These are phyloP conservation scores for Hanseniaspora jakobsenii DNA, from an alignment of 805 yeast genomes.

Conservation along the genomic window DNA sequence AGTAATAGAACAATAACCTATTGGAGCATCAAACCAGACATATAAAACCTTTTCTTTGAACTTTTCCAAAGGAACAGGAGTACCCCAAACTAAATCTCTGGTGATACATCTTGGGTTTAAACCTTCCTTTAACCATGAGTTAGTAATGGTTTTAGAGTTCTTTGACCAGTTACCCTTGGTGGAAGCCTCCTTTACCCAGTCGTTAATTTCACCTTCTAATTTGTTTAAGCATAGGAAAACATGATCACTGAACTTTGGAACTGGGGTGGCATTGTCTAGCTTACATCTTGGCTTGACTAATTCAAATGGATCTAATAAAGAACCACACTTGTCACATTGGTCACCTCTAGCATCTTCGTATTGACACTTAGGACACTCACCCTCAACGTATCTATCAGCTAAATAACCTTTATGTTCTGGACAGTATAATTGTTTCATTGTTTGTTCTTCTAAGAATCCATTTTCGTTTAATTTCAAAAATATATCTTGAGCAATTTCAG, in stretches of 20 bases:
- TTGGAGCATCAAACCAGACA: conserved; percentile 98
- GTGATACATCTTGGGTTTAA: conserved; percentile 90
- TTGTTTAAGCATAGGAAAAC: conserved; percentile 73
- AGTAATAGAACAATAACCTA: conserved; percentile 92
- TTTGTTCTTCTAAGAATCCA: conserved; percentile 71
- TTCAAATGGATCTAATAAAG: conserved; percentile 79
- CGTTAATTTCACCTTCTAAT: conserved; percentile 59
- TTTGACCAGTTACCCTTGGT: conserved; percentile 79
- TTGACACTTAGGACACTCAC: conserved; percentile 88
- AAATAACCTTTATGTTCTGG: conserved; percentile 78
- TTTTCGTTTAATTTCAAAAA: conserved; percentile 66
- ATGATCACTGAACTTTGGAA: conserved; percentile 70
- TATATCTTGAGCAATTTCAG: conserved; percentile 90
- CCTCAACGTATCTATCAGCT: conserved; percentile 96
- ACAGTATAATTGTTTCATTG: conserved; percentile 84
- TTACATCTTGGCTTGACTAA: conserved; percentile 92
- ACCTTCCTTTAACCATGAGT: conserved; percentile 90
- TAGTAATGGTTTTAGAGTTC: conserved; percentile 77
- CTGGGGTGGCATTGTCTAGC: conserved; percentile 73
- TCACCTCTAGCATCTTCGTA: conserved; percentile 98
- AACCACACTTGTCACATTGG: conserved; percentile 96
- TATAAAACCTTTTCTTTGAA: conserved; percentile 83
- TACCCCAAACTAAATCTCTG: conserved; percentile 96
- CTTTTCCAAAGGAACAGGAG: conserved; percentile 86
- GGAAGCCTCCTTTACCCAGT: conserved; percentile 61